A percentile compares a stretch with the other conserved stretches of the same genome.
phyloP scores from a whole-genome alignment of 2,329 filamentous ascomycete genomes.

The Zymoseptoria crescenta region DNA sequence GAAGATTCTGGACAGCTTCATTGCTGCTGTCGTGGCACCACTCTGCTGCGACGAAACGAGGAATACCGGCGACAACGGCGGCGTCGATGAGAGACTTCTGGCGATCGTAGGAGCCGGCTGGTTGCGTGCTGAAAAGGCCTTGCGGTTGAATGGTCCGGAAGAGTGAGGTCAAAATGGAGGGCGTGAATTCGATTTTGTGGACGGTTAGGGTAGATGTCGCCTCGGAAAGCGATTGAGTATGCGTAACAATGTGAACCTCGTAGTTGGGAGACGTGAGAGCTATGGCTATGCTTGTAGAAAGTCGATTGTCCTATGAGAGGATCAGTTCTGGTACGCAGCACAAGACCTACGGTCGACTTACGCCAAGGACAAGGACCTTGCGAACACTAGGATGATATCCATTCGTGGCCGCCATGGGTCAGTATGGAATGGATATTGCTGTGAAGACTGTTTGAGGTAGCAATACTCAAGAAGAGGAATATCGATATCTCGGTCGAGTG shows the following conservation, averaged over 20 bases:
- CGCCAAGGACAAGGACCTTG: slow-evolving; percentile 1
- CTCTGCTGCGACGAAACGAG: slow-evolving; percentile 21
- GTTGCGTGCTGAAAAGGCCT: slow-evolving; percentile 22
- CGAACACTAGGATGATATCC: slow-evolving; percentile 2
- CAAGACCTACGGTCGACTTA: slow-evolving; percentile 1
- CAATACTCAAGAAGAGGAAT: background rate
- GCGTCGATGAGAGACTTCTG: slow-evolving; percentile 21
- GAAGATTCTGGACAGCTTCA: slow-evolving; percentile 22
- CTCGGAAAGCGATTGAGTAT: background rate
- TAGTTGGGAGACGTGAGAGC: slow-evolving; percentile 1
- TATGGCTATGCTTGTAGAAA: slow-evolving; percentile 11
- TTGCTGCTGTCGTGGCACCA: slow-evolving; percentile 27
- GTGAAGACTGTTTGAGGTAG: background rate
- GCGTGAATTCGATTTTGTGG: slow-evolving; percentile 27
- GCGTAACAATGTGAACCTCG: slow-evolving; percentile 12
- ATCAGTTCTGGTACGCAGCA: slow-evolving; percentile 1
- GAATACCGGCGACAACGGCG: slow-evolving; percentile 12
- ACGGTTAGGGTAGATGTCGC: slow-evolving; percentile 2
- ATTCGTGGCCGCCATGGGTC: background rate
- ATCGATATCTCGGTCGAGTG: slow-evolving; percentile 10
- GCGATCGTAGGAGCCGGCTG: slow-evolving; percentile 20
- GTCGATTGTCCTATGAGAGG: slow-evolving; percentile 14
- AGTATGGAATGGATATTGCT: background rate
- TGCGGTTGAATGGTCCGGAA: slow-evolving; percentile 16
- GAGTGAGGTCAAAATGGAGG: slow-evolving; percentile 22